Evolutionary conservation across 1,139 yeast species (phyloP), one percentile per base, ranked within the genome.

Genomic region (Suhomyces wounanorum): DNA sequence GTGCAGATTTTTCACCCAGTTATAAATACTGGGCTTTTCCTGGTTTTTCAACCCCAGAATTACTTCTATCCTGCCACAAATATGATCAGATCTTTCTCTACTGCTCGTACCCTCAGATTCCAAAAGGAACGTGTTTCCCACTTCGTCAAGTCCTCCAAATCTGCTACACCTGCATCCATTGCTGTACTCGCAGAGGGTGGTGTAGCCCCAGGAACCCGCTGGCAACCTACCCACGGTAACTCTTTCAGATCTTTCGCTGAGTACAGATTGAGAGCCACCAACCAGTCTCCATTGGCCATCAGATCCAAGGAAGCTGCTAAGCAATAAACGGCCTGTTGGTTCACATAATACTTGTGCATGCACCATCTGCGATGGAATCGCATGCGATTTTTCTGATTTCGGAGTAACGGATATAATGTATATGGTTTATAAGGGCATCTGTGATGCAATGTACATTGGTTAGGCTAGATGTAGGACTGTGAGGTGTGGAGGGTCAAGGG

Each of bases 211-310:
- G 58, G 64, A 25, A 50, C 54, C 48, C 72, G 68, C 58, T 73
- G 77, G 77, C 62, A 64, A 47, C 77, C 78, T 37, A 68, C 69
- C 23, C 58, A 65, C 49, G 77, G 77, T 40, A 66, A 70, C 45
- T 68, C 81, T 2, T 80, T 76, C 70, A 72, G 79, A 57, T 68
- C 81, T 2, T 81, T 81, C 65, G 83, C 83, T 36, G 84, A 81
- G 60, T 81, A 81, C 70, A 68, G 85, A 60, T 70, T 79, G 60
- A 75, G 75, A 58, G 81, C 73, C 21, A 69, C 73, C 48, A 76
- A 79, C 65, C 80, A 76, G 54, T 77, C 80, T 50, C 85, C 85
- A 13, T 73, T 80, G 60, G 68, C 72, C 13, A 57, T 67, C 46
- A 69, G 63, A 53, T 50, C 55, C 44, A 58, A 58, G 55, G 42